phyloP scores from a whole-genome alignment of 345 rosid species.

The Citrus reticulata region DNA sequence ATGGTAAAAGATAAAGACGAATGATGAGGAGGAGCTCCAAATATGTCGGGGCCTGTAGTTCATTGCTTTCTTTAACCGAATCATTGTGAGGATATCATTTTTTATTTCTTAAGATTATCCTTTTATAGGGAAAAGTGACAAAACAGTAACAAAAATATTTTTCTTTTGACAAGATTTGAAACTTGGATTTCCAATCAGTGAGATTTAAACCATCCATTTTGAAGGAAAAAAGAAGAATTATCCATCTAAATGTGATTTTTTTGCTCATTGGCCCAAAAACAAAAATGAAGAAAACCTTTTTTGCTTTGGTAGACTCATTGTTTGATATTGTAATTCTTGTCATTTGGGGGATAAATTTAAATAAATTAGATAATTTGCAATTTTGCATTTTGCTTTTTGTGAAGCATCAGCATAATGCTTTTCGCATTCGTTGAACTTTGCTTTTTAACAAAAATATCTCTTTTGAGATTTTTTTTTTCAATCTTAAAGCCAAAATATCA shows the following conservation, averaged over 20 bases:
- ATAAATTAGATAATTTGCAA: neutral
- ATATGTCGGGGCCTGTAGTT: constrained; percentile 1
- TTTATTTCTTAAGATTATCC: neutral
- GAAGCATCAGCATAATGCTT: neutral
- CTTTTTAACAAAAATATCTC: neutral
- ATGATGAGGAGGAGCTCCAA: constrained; percentile 22
- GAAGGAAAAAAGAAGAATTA: neutral
- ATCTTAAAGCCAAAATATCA: neutral
- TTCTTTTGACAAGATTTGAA: neutral
- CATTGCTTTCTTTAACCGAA: neutral
- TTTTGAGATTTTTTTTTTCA: neutral
- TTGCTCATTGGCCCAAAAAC: neutral
- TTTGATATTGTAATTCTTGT: neutral
- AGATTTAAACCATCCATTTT: neutral
- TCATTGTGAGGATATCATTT: neutral
- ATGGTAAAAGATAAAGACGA: constrained; percentile 22
- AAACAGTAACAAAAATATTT: neutral
- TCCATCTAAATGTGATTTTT: neutral
- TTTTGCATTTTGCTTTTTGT: neutral
- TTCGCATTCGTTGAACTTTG: neutral
- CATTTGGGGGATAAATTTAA: neutral
- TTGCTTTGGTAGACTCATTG: neutral
- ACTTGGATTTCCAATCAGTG: neutral
- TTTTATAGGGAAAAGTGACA: neutral
- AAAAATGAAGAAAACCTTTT: neutral